These are phyloP conservation scores for Escallonia herrerae DNA, from an alignment of 129 eudicot genomes.

Conservation along the genomic window DNA sequence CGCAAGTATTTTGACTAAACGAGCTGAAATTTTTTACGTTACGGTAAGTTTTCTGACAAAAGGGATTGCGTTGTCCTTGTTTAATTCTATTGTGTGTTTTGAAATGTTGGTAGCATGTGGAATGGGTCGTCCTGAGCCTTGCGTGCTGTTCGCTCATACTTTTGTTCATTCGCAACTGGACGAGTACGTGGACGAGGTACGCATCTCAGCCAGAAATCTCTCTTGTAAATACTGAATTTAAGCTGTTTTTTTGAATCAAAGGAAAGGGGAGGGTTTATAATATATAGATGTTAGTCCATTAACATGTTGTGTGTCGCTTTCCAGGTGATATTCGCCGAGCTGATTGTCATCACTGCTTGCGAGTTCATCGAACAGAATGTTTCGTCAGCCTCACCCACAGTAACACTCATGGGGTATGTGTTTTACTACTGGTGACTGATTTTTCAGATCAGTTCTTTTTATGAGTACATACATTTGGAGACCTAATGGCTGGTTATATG, in stretches of 20 bases:
- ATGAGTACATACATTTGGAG: slow-evolving; percentile 4
- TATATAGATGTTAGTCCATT: too few relatives aligned
- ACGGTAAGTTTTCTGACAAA: too few relatives aligned
- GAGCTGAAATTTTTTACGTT: too few relatives aligned
- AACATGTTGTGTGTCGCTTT: background rate
- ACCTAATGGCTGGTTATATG: slow-evolving; percentile 5
- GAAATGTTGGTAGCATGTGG: too few relatives aligned
- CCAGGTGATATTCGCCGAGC: slow-evolving; percentile 93
- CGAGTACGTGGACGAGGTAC: slow-evolving; percentile 95
- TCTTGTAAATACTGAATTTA: too few relatives aligned
- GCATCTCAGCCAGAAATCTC: background rate
- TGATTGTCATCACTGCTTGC: slow-evolving; percentile 82
- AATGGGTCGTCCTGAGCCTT: slow-evolving; percentile 97
- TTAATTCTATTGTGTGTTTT: too few relatives aligned
- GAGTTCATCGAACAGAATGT: slow-evolving; percentile 93
- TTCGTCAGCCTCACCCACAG: slow-evolving; percentile 67
- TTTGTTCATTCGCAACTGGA: slow-evolving; percentile 83
- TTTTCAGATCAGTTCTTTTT: background rate
- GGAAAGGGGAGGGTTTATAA: too few relatives aligned
- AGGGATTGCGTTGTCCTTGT: too few relatives aligned
- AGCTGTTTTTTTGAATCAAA: too few relatives aligned
- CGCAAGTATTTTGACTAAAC: too few relatives aligned
- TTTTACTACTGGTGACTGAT: background rate
- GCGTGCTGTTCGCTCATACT: slow-evolving; percentile 82
- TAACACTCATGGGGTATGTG: slow-evolving; percentile 77